Evolutionary conservation across 371 early-diverging fungal species (phyloP), one percentile per base, ranked within the genome.

Genomic region (Smittium mucronatum): DNA sequence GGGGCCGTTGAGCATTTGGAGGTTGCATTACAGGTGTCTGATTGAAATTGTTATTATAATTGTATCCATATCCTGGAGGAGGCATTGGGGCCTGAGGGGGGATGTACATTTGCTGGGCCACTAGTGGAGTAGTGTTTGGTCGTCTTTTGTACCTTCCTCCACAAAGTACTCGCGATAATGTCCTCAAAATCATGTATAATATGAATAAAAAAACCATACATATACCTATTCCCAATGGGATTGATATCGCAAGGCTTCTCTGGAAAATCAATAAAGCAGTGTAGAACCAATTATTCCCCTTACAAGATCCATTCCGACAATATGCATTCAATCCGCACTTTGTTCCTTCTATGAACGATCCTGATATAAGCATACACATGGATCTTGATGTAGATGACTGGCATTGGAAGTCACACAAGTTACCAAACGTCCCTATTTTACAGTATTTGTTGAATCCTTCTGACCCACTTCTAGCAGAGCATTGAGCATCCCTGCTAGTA

Each of bases 321-420:
- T 73, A 75, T 2, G 84, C 81, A 63, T 79, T 76, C 70, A 81
- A 76, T 5, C 94, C 95, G 74, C 97, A 96, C 0, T 89, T 81
- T 0, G 94, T 90, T 31, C 95, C 97, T 72, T 96, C 95, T 28
- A 90, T 74, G 72, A 93, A 94, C 63, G 81, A 80, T 1, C 92
- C 92, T 2, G 84, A 87, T 71, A 93, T 82, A n/a, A 84, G 73
- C 15, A 86, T 75, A 75, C 95, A 93, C 15, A 72, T 76, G 33
- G 77, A 64, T 1, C 78, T 70, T 21, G 76, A 76, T 2, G 65
- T 74, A 0, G 88, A 88, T 59, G 81, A 80, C 60, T 85, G 82
- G 75, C 92, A 92, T 34, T 82, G 78, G 67, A 92, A 70, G 31
- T 85, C 84, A 61, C 92, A 92, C 59, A 81, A 75, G 69, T 82